Evolutionary conservation across 2,329 filamentous ascomycete genomes (phyloP).

Genomic region (Aureobasidium sp.): DNA sequence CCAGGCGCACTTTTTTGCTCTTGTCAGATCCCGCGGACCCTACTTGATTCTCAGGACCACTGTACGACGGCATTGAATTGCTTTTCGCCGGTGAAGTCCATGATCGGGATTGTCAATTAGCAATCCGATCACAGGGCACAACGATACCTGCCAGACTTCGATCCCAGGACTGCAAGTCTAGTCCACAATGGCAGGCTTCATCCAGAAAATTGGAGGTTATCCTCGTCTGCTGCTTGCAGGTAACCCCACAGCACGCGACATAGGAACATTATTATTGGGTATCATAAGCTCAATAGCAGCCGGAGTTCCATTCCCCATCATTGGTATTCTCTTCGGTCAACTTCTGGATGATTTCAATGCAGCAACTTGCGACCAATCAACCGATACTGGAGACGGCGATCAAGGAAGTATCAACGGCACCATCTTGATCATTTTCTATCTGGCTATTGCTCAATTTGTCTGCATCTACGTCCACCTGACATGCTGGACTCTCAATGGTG

Average conservation of each 20-base stretch:
- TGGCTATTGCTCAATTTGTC: constrained; percentile 55
- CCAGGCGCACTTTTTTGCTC: not conserved
- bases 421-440: constrained; percentile 53
- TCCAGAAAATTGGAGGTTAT: constrained; percentile 27
- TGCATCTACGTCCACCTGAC: constrained; percentile 56
- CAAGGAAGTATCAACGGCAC: constrained; percentile 45
- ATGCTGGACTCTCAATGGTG: constrained; percentile 57
- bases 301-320: constrained; percentile 55
- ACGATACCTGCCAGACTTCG: not conserved
- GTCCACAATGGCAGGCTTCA: constrained; percentile 20
- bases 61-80: not conserved
- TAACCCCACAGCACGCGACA: constrained; percentile 25
- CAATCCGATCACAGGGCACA: not conserved
- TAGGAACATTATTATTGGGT: constrained; percentile 14
- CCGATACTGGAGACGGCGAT: constrained; percentile 24
- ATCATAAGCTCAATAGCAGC: constrained; percentile 40
- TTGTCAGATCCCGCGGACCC: not conserved
- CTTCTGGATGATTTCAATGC: constrained; percentile 54
- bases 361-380: constrained; percentile 42
- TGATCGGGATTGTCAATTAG: not conserved
- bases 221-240: constrained; percentile 30
- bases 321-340: constrained; percentile 57
- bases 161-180: not conserved
- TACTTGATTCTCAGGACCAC: not conserved
- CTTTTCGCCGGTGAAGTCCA: not conserved